These are phyloP conservation scores for Calonectria montana DNA, from an alignment of 2,329 filamentous ascomycete genomes.

Conservation along the genomic window DNA sequence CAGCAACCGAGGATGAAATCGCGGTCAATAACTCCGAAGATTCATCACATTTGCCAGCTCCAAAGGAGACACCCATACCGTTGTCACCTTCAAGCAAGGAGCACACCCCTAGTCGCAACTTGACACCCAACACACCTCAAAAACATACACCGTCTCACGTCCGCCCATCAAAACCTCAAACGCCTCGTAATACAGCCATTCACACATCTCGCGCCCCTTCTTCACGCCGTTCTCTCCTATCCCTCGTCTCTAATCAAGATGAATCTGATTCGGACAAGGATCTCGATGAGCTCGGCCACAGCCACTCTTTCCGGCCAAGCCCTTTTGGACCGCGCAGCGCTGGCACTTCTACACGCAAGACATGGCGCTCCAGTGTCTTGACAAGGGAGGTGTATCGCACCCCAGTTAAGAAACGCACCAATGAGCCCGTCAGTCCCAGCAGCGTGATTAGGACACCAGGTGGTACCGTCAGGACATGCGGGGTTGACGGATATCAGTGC, in stretches of 20 bases:
- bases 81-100: not conserved
- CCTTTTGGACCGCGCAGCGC: constrained; percentile 27
- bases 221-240: constrained; percentile 53
- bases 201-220: constrained; percentile 43
- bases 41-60: not conserved
- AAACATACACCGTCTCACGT: not conserved
- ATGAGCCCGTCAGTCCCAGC: constrained; percentile 35
- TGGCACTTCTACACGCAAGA: constrained; percentile 35
- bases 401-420: constrained; percentile 37
- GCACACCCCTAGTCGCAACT: not conserved
- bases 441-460: constrained; percentile 57
- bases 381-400: constrained; percentile 45
- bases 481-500: constrained; percentile 66
- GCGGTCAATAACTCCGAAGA: not conserved
- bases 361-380: constrained; percentile 43
- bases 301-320: constrained; percentile 21
- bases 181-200: constrained; percentile 39
- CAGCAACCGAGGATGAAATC: not conserved
- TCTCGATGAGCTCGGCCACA: constrained; percentile 46
- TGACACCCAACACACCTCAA: constrained; percentile 23
- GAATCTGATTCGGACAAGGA: constrained; percentile 55
- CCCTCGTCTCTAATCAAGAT: constrained; percentile 56
- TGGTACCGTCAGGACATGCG: constrained; percentile 63
- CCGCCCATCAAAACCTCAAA: constrained; percentile 41
- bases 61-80: not conserved